Conservation (phyloP, 2,329 filamentous ascomycete genomes). For the Hymenoscyphus salicellus region DNA sequence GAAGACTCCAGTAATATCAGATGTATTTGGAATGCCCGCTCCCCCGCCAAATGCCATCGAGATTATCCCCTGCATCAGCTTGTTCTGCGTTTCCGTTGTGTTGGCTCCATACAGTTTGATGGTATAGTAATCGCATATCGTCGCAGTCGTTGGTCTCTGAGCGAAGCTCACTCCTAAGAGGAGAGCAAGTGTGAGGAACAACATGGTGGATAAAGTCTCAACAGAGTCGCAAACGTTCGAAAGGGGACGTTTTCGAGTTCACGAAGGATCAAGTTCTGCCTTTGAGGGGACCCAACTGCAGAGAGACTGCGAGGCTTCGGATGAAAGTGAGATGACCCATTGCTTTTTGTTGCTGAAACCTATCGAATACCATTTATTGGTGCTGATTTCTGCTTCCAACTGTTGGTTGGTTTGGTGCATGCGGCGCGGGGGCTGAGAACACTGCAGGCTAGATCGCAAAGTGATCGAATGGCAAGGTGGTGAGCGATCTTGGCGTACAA, state of each 20-base stretch:
- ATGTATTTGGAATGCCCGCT: slow-evolving; percentile 16
- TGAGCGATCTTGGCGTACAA: not conserved
- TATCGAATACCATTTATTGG: not conserved
- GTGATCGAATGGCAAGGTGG: not conserved
- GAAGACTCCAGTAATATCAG: slow-evolving; percentile 34
- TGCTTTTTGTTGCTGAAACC: not conserved
- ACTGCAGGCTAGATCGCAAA: not conserved
- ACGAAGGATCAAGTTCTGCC: not conserved
- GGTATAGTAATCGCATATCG: slow-evolving; percentile 38
- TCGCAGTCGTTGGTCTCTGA: slow-evolving; percentile 31
- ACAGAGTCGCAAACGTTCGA: not conserved
- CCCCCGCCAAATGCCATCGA: slow-evolving; percentile 35
- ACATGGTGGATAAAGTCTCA: not conserved
- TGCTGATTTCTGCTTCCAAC: not conserved
- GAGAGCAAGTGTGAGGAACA: not conserved
- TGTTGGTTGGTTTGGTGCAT: not conserved
- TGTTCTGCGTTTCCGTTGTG: slow-evolving; percentile 30
- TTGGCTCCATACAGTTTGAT: slow-evolving; percentile 27
- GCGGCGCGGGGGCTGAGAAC: not conserved
- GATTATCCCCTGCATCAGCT: slow-evolving; percentile 34
- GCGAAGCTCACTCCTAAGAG: slow-evolving; percentile 3
- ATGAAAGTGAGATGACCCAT: not conserved
- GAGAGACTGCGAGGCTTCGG: not conserved
- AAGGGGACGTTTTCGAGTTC: not conserved
- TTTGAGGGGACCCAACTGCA: not conserved